Base-by-base conservation (phyloP, 768 basidiomycete species). In the Tricholoma hemisulphureum region DNA sequence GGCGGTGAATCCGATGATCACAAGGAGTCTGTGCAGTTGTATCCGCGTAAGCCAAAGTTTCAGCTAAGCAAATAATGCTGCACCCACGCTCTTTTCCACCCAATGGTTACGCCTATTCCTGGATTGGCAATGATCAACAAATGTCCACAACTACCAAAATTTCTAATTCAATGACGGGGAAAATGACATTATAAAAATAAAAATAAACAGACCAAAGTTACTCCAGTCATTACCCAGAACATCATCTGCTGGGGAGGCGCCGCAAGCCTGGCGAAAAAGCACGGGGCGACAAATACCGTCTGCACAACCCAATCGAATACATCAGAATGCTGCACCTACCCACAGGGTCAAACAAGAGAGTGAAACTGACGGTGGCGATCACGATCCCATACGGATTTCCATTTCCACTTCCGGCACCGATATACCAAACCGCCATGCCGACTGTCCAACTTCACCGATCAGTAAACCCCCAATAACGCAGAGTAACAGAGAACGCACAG, bases 401-500 rank as follows among this genome's bases (percentile, higher is more conserved):
- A 29, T 64, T 51, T 9, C 71, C 73, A 24, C 55, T 49, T 5
- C 77, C 77, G 21, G 77, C 69, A 4, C 75, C 75, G 7, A 80
- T 77, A 55, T 80, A 80, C 78, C 78, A 80, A 14, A 72, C 69
- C 7, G 65, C 74, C 69, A 77, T 73, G 8, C 77, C 78, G 48
- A 74, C 73, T 70, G 35, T 53, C 20, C 13, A 14, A 29, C 8
- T 23, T 10, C 8, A 13, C 28, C 34, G 37, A 28, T 35, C 24
- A 56, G 7, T 41, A 24, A n/a, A n/a, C 20, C n/a, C 21, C 16
- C 11, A 13, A 26, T 18, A 41, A 14, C 32, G 21, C 14, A 41
- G 11, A 18, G n/a, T n/a, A 29, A 18, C 11, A 13, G 13, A 55
- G n/a, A 21, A 63, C 69, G 7, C 64, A 75, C 75, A 13, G 14